Evolutionary conservation across 495 filamentous ascomycete genomes (phyloP), one percentile per base, ranked within the genome.

Genomic region (Pyronema domesticum): DNA sequence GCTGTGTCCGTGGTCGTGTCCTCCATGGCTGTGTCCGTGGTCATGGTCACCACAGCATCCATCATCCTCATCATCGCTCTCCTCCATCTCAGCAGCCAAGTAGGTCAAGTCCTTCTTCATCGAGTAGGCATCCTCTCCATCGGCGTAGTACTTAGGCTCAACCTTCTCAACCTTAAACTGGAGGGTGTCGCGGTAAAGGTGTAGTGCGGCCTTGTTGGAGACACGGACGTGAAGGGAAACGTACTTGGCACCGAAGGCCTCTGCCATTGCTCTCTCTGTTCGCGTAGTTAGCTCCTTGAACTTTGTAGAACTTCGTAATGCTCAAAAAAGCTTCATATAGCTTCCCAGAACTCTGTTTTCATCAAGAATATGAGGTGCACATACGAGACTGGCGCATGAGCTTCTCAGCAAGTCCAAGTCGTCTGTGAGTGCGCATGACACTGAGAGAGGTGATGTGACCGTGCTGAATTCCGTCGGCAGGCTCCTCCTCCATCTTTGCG

Each of bases 401-500:
- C 70, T 93, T 84, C 77, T 98, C 91, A 34, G 91, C 91, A 59
- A 98, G 82, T 0, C 91, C 91, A 57, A 98, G 67, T 45, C 89
- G 67, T 40, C 91, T 71, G 72, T 98, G 91, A 55, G 91, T 96
- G 60, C 91, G 74, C 93, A 96, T 98, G 19, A 98, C 91, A 69
- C 82, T 88, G 57, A 98, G 69, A 68, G 78, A 83, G 2, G 91
- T 98, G 68, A 98, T 98, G 70, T 98, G 91, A 17, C 91, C 91
- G 74, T 95, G 91, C 66, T 81, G 85, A 53, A 93, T 72, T 35
- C 87, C 87, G 68, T 96, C 88, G 55, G 80, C 65, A 0, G 91
- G 91, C 70, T 96, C 91, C 72, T 98, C 91, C 69, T 98, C 91
- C 93, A 98, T 96, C 76, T 98, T 98, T 39, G 91, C 89, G 23